These are phyloP conservation scores for Psilocybe sp. DNA, from an alignment of 768 basidiomycete species.

Conservation along the genomic window DNA sequence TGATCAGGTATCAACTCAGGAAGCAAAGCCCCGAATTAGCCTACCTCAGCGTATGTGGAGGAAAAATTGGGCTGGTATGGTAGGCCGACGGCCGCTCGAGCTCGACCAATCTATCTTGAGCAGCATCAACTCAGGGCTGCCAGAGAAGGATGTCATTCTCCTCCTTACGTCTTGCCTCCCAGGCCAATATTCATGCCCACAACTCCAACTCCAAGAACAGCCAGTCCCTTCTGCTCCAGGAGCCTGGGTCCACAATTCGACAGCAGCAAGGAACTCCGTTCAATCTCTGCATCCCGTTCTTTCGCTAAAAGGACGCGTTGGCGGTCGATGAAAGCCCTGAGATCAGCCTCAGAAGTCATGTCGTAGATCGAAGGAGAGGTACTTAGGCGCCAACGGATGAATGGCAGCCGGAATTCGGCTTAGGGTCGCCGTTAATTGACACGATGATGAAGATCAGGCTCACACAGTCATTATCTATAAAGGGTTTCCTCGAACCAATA, in stretches of 20 bases:
- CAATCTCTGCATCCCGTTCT: conserved; percentile 85
- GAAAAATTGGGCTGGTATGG: conserved; percentile 67
- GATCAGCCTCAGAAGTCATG: conserved; percentile 31
- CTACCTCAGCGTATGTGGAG: conserved; percentile 84
- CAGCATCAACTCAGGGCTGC: conserved; percentile 17
- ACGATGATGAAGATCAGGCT: too few species aligned
- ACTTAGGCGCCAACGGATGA: background rate
- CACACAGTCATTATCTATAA: too few species aligned
- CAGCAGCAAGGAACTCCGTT: conserved; percentile 72
- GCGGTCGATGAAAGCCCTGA: conserved; percentile 61
- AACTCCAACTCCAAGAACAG: conserved; percentile 70
- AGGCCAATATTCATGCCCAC: conserved; percentile 77
- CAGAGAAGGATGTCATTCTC: background rate
- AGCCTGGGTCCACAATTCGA: conserved; percentile 81
- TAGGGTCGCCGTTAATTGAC: too few species aligned
- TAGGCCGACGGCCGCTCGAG: conserved; percentile 82
- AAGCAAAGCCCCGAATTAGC: background rate
- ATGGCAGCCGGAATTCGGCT: conserved; percentile 3
- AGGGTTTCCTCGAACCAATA: too few species aligned
- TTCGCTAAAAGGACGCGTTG: conserved; percentile 63
- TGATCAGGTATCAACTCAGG: conserved; percentile 10
- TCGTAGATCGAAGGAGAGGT: background rate
- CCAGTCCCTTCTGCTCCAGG: conserved; percentile 86
- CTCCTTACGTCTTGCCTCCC: conserved; percentile 82
- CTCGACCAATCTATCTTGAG: conserved; percentile 72